A percentile compares a stretch with the other conserved stretches of the same genome.
Conservation (phyloP, 805 yeast genomes). For the Komagataella phaffii region DNA sequence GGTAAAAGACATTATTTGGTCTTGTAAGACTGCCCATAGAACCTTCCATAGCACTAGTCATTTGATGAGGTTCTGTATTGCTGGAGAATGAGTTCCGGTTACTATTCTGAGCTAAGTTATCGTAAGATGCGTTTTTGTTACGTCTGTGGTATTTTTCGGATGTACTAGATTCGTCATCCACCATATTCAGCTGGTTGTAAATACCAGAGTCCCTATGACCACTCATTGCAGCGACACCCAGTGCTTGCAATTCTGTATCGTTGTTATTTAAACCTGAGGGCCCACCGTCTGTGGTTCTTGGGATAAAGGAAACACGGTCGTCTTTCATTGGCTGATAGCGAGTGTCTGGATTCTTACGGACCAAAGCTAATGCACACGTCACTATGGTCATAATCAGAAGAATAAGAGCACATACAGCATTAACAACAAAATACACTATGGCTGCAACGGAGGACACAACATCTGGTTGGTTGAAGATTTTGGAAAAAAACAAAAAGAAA, state of each 20-base stretch:
- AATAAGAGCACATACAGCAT: constrained; percentile 79
- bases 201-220: constrained; percentile 31
- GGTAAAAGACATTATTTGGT: background rate
- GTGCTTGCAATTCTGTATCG: constrained; percentile 56
- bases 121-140: background rate
- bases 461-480: constrained; percentile 69
- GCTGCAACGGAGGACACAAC: constrained; percentile 91
- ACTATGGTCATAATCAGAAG: constrained; percentile 76
- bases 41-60: background rate
- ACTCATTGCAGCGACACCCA: constrained; percentile 58
- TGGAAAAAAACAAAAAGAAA: constrained; percentile 81
- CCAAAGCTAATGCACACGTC: constrained; percentile 72
- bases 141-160: background rate
- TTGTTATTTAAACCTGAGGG: constrained; percentile 18
- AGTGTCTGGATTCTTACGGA: constrained; percentile 88
- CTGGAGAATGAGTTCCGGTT: background rate
- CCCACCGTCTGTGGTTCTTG: constrained; percentile 33
- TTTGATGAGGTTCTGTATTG: background rate
- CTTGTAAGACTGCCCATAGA: background rate
- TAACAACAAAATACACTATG: constrained; percentile 74
- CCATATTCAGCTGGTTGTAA: constrained; percentile 11
- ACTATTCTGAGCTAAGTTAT: background rate
- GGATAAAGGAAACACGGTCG: constrained; percentile 92
- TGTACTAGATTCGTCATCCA: background rate
- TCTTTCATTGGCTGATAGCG: constrained; percentile 94